Percentiles rank a stretch among this genome's conserved stretches.
phyloP scores from a whole-genome alignment of 2,329 filamentous ascomycete genomes.

The Colletotrichum tanaceti region DNA sequence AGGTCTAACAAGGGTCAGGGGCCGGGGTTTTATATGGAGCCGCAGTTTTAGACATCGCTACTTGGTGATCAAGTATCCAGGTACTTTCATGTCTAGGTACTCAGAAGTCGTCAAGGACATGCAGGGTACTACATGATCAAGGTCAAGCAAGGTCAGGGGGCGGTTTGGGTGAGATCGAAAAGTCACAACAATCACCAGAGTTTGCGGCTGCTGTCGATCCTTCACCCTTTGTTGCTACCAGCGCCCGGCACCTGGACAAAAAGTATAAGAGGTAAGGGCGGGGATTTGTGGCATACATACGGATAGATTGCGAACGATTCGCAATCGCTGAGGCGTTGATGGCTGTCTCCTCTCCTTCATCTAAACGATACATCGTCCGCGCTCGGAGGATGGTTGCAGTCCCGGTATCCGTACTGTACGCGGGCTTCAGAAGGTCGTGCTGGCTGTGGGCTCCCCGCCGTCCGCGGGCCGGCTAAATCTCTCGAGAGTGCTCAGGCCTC shows the following conservation, averaged over 20 bases:
- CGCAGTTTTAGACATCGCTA: constrained; percentile 8
- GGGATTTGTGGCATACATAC: neutral
- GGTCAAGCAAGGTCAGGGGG: constrained; percentile 3
- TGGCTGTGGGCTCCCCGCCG: constrained; percentile 20
- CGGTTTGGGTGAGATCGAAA: neutral
- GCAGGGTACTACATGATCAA: too few relatives aligned
- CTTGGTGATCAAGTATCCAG: too few relatives aligned
- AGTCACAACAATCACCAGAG: constrained; percentile 4
- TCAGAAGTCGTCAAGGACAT: neutral
- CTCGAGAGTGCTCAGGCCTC: constrained; percentile 32
- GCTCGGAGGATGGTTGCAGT: too few relatives aligned
- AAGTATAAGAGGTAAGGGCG: neutral
- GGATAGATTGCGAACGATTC: too few relatives aligned
- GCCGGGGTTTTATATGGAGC: neutral
- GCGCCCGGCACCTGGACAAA: neutral
- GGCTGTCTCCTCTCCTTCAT: neutral
- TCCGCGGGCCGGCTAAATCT: constrained; percentile 4
- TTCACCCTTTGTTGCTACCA: neutral
- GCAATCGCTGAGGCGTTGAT: neutral
- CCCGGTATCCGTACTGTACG: too few relatives aligned
- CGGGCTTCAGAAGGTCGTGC: constrained; percentile 29
- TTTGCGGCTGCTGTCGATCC: neutral
- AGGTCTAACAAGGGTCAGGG: constrained; percentile 11
- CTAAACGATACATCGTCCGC: too few relatives aligned
- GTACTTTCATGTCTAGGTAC: too few relatives aligned